Base-by-base conservation (phyloP, 805 yeast genomes). In the Metschnikowia cerradonensis region DNA sequence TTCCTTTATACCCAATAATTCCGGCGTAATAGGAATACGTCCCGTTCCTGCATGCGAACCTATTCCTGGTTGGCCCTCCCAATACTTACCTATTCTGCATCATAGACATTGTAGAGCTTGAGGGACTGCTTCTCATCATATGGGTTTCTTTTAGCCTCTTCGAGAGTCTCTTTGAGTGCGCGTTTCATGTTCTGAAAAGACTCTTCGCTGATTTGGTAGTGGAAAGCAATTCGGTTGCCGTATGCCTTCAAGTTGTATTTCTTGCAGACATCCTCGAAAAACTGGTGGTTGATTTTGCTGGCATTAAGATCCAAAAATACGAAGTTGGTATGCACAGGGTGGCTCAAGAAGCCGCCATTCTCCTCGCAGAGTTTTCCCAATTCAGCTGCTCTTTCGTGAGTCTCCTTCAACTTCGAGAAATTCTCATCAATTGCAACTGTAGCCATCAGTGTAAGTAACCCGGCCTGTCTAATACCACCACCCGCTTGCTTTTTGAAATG, bases 401-500 rank as follows among this genome's bases (percentile, higher is more conserved):
- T 63, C 20, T 45, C 47, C 30, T 52, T 48, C 45, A 73, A 61
- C 51, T 70, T 66, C 15, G 66, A 51, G 23, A 70, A 61, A 52
- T 71, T 71, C 50, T 72, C 73, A 45, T 72, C 74, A 26, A 73
- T 68, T 6, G 77, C 77, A 14, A 63, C 64, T 7, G 62, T 59
- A 2, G 77, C 78, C 78, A 73, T 73, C 37, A 64, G 59, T 1
- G 77, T 66, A 47, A 73, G 60, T 30, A 73, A 54, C 3, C 78
- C 77, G 2, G 71, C 62, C 55, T 73, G 78, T 53, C 78, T 64
- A 47, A 73, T 68, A 2, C 78, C 77, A 19, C 78, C 78, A 13
- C 78, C 78, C 47, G 64, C 65, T 54, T 73, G 78, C 55, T 73
- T 73, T 40, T 64, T 67, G 60, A 73, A 73, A 54, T 73, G 77